phyloP scores from a whole-genome alignment of 2,329 filamentous ascomycete genomes.

The Parasarocladium wereldwijsianum region DNA sequence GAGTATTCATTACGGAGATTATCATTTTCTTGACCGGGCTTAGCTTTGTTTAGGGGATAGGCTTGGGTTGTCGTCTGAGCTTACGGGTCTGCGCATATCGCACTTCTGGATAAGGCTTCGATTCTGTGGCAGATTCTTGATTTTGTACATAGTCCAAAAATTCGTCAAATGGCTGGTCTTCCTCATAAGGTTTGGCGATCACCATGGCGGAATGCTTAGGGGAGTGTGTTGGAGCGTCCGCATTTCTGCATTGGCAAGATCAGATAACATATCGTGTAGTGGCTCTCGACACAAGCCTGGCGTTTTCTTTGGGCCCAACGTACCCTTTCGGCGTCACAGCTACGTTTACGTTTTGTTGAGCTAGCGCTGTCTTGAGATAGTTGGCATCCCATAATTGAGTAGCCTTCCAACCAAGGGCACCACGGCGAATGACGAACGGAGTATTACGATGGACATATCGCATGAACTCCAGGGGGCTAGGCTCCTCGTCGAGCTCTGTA shows the following conservation, averaged over 20 bases:
- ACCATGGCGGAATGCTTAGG: conserved; percentile 18
- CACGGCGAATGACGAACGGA: conserved; percentile 57
- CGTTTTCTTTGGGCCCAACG: conserved; percentile 10
- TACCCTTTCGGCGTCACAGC: conserved; percentile 63
- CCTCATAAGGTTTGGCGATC: conserved; percentile 62
- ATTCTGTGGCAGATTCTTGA: conserved; percentile 16
- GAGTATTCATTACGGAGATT: conserved; percentile 63
- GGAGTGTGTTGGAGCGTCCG: conserved; percentile 19
- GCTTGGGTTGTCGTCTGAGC: conserved; percentile 11
- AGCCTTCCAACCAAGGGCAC: conserved; percentile 49
- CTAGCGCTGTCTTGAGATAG: conserved; percentile 42
- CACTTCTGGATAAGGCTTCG: conserved; percentile 26
- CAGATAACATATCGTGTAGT: not conserved
- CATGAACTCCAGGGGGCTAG: conserved; percentile 68
- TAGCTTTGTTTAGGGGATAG: not conserved
- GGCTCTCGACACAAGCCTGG: not conserved
- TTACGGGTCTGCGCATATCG: conserved; percentile 63
- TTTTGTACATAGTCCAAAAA: conserved; percentile 55
- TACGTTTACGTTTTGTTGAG: conserved; percentile 49
- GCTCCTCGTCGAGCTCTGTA: conserved; percentile 47
- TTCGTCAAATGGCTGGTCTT: conserved; percentile 42
- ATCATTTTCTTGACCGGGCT: conserved; percentile 50
- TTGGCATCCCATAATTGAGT: conserved; percentile 44
- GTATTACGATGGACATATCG: conserved; percentile 59
- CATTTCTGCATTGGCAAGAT: conserved; percentile 16